Percentiles rank a stretch among this genome's conserved stretches.
phyloP scores from a whole-genome alignment of 441 rosid species.

The Codiaeum variegatum region DNA sequence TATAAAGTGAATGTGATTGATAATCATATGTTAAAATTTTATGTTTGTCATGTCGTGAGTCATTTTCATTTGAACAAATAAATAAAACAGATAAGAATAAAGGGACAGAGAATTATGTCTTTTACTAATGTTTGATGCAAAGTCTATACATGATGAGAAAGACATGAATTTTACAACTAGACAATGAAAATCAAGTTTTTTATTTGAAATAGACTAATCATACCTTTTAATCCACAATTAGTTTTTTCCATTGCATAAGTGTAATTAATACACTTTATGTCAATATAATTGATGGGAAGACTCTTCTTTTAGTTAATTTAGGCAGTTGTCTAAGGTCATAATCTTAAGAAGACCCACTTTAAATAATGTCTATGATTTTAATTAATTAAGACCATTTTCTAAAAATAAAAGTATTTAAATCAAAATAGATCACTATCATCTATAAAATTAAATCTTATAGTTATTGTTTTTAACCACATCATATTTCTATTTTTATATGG shows the following conservation, averaged over 20 bases:
- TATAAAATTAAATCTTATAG: too few relatives aligned
- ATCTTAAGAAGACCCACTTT: too few relatives aligned
- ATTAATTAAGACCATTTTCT: too few relatives aligned
- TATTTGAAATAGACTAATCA: slow-evolving; percentile 10
- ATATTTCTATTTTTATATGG: too few relatives aligned
- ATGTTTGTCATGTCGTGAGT: neutral
- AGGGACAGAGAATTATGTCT: neutral
- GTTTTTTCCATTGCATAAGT: neutral
- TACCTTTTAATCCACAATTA: neutral
- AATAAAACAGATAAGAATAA: neutral
- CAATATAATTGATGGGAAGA: neutral
- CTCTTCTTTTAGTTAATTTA: too few relatives aligned
- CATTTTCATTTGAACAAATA: neutral
- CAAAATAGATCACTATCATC: too few relatives aligned
- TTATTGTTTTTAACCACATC: too few relatives aligned
- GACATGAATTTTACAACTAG: neutral
- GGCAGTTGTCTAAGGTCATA: too few relatives aligned
- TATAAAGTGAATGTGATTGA: neutral
- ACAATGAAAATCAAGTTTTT: neutral
- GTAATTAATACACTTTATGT: neutral
- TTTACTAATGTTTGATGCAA: neutral
- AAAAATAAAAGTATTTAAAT: too few relatives aligned
- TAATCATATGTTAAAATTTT: neutral
- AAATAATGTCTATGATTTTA: too few relatives aligned
- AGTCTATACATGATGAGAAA: neutral